Evolutionary conservation across 139 green algal genomes (phyloP), one percentile per base, ranked within the genome.

Genomic region (Chlamydomonas sp.): DNA sequence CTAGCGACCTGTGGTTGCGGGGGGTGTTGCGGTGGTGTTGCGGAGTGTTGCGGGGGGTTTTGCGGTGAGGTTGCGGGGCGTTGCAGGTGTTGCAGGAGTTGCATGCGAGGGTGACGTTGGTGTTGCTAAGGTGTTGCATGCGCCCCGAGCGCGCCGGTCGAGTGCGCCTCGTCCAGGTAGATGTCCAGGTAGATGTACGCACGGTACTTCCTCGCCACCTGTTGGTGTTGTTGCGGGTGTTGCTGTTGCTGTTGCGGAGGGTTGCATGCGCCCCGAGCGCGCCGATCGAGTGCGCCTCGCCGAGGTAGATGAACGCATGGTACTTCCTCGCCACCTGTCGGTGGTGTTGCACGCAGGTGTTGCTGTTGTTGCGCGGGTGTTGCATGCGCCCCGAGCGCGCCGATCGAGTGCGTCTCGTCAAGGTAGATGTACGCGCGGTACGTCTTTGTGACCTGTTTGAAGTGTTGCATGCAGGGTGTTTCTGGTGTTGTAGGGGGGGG

Each of bases 341-440:
- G 69, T 1, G 35, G 16, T 26, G 13, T 26, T 54, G 43, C 43
- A 20, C 43, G 43, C 20, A 54, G 20, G 43, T 13, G 43, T n/a
- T 54, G 43, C 43, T 26, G 13, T 13, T 54, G 43, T 54, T 54
- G 20, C 16, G 43, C 16, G 43, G 43, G 43, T 13, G 43, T n/a
- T n/a, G n/a, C n/a, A n/a, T n/a, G n/a, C n/a, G n/a, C n/a, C n/a
- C 95, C 95, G 67, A 98, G 76, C 1, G 93, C 94, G 20, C 95
- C 95, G 24, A 99, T 96, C 78, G 75, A 90, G 84, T 99, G 95
- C n/a, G 95, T 95, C 83, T 99, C 95, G 62, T 99, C 95, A n/a
- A 99, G 78, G 78, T 93, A 99, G 20, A 98, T 64, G 79, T 99
- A 99, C 0, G 90, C 91, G 70, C 75, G 81, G 81, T 98, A 97